Evolutionary conservation across 176 grass and related monocot species (phyloP).

Genomic region (Hordeum marinum): DNA sequence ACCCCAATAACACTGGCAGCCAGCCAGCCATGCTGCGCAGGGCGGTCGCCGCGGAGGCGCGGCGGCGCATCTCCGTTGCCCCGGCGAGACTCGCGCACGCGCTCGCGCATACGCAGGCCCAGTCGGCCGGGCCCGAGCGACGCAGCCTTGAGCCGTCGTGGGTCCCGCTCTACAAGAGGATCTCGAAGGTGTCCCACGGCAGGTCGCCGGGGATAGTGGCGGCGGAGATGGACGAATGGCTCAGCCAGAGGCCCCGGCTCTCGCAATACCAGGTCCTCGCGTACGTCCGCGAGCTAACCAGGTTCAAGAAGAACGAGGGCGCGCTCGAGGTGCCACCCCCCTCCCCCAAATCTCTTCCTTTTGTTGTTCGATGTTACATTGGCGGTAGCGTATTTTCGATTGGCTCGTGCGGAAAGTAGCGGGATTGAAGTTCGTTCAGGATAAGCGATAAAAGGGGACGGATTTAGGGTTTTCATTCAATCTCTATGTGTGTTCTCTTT

Average conservation of each 20-base stretch:
- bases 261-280: constrained; percentile 5
- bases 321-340: constrained; percentile 36
- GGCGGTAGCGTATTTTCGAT: neutral
- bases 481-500: too few relatives aligned
- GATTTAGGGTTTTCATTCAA: neutral
- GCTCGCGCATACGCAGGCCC: neutral
- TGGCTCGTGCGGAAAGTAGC: neutral
- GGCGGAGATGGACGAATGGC: constrained; percentile 29
- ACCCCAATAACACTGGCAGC: too few relatives aligned
- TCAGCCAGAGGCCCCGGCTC: constrained; percentile 3
- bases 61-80: neutral
- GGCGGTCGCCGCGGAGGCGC: neutral
- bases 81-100: neutral
- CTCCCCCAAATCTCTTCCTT: too few relatives aligned
- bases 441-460: too few relatives aligned
- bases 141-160: neutral
- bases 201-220: constrained; percentile 3
- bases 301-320: neutral
- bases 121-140: neutral
- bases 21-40: neutral
- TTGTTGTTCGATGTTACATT: neutral
- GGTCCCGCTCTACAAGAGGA: constrained; percentile 14
- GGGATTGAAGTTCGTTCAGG: neutral
- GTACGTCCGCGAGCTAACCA: constrained; percentile 32
- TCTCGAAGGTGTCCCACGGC: neutral